A percentile compares a stretch with the other conserved stretches of the same genome.
Conservation (phyloP, 192 early-diverging fungal genomes). For the Backusella morwellensis region DNA sequence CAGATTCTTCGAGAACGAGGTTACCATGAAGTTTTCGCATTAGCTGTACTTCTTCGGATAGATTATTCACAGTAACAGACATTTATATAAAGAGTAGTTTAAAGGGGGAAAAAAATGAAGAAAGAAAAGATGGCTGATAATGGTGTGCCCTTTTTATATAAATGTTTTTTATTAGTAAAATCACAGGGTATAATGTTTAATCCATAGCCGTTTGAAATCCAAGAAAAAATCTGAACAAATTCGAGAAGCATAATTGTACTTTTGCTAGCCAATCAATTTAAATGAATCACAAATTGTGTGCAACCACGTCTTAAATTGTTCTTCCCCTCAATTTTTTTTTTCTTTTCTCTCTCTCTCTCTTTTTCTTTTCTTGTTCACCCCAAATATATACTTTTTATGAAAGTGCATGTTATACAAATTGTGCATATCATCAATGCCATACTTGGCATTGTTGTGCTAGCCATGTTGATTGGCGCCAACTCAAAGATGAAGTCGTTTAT, state of each 20-base stretch:
- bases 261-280: background rate
- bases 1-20: slow-evolving; percentile 32
- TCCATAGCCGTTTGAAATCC: slow-evolving; percentile 3
- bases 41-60: slow-evolving; percentile 23
- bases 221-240: background rate
- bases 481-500: slow-evolving; percentile 14
- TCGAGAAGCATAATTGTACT: background rate
- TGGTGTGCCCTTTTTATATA: background rate
- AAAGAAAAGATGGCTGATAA: background rate
- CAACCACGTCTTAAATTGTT: background rate
- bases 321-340: background rate
- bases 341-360: background rate
- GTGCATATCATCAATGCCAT: slow-evolving; percentile 9
- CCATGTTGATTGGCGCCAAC: background rate
- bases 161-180: background rate
- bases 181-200: background rate
- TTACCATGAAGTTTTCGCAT: slow-evolving; percentile 38
- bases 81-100: background rate
- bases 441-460: slow-evolving; percentile 4
- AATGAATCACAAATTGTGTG: background rate
- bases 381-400: background rate
- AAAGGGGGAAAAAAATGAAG: background rate
- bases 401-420: slow-evolving; percentile 14
- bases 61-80: slow-evolving; percentile 23
- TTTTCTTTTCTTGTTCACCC: background rate